Base-by-base conservation (phyloP, 2,329 filamentous ascomycete species). In the Furcasterigmium furcatum region DNA sequence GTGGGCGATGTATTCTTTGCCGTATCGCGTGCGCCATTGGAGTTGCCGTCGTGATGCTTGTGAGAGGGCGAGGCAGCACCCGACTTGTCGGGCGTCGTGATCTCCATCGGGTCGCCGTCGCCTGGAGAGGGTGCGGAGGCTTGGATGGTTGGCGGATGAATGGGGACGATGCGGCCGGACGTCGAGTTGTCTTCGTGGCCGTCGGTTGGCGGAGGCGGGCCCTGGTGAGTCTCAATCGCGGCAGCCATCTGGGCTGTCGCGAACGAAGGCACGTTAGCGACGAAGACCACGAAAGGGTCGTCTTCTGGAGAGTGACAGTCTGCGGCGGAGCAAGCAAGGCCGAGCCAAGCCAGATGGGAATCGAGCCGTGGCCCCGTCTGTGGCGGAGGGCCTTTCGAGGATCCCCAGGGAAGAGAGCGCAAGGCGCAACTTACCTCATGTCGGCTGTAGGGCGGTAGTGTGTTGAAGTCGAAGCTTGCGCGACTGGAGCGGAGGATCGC, bases 91-190 rank as follows among this genome's bases (percentile, higher is more conserved):
- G 77, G 76, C 30, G 76, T 77, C 29, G 77, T 77, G 52, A 82
- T 73, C 50, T 84, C 80, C 79, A 84, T 84, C 48, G 78, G 77
- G 46, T 80, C 77, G 12, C 7, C 24, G 34, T 19, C 18, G 53
- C 73, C 77, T 24, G 76, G 74, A 41, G 74, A 75, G 18, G 79
- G 75, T 44, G 77, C 72, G 52, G 80, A 80, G 67, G 77, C 80
- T 61, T 78, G 76, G 59, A 80, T 76, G 48, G 71, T 76, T 30
- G 79, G 74, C 53, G 82, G 79, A 44, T 80, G 78, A 18, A 52
- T 46, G 30, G 50, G 48, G 40, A 84, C 67, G 38, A 80, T 78
- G 59, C 76, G 75, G 55, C 70, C 65, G 58, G 71, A 72, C 61
- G 71, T 69, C 65, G 73, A 72, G 61, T 66, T 66, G 48, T 76